Base-by-base conservation (phyloP, 2,329 filamentous ascomycete genomes). In the Neoascochyta sp. region DNA sequence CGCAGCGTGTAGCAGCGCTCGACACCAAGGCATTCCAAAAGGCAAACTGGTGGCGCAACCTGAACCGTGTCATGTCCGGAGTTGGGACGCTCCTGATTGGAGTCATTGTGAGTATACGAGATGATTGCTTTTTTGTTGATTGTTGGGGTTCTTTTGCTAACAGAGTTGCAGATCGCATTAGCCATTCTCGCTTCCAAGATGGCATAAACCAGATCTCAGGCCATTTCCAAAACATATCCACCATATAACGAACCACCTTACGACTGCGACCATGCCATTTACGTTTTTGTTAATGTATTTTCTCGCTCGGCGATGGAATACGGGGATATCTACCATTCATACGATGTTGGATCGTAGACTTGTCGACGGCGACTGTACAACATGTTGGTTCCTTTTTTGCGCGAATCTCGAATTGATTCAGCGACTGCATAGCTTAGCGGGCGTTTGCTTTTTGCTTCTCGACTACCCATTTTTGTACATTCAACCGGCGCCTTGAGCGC, bases 31-130 rank as follows among this genome's bases (percentile, higher is more conserved):
- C 69, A 19, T 71, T 69, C 45, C 68, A 78, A 39, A 81, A 77
- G 57, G 76, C 77, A n/a, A 66, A 67, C 13, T 80, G 77, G 77
- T 81, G 77, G 77, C 69, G 77, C 41, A 76, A 72, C 41, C 60
- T 80, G 22, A 81, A 81, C 57, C 69, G 76, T 25, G 70, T 73
- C 59, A 79, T 81, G 75, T 73, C 69, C 39, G 64, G 71, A 16
- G 57, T 79, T 26, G 77, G 77, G 12, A 49, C 76, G 19, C 63
- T 73, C 32, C 68, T 80, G 27, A 68, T 78, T 36, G 66, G 66
- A 34, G 64, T 71, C 29, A 66, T 80, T 45, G 73, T 78, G 52
- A 64, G 73, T 66, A 27, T 25, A 24, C 22, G 14, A n/a, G n/a
- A n/a, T n/a, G n/a, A n/a, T n/a, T n/a, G n/a, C n/a, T n/a, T n/a